Evolutionary conservation across 345 rosid species (phyloP), one percentile per base, ranked within the genome.

Genomic region (Arabidopsis suecica): DNA sequence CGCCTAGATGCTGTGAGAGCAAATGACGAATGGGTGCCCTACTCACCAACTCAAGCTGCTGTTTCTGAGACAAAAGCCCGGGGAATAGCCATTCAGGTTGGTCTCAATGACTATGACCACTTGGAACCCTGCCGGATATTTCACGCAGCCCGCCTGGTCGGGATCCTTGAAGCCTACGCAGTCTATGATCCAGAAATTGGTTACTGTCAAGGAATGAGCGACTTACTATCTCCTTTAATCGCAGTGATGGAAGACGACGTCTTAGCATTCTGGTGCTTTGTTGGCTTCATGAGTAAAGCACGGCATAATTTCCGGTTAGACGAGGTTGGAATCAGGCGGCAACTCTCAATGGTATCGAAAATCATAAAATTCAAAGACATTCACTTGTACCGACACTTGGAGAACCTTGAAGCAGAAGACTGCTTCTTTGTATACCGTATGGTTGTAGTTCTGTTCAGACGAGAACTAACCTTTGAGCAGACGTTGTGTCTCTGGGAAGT

Each of bases 161-260:
- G 89, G 6, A 89, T 94, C 77, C 93, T 94, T 1, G 97, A 94
- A 78, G 98, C 98, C 56, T 94, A 91, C 45, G 93, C 98, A 32
- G 71, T 94, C 14, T 86, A 85, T 8, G 98, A 94, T 82, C 89
- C 89, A 5, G 91, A 87, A 69, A 89, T 87, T 37, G 94, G 94
- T 53, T 89, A 89, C 77, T 94, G 98, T 79, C 98, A 94, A 79
- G 98, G 98, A 69, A 94, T 94, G 98, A 94, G 97, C 7, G 98
- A 94, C 79, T 79, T 94, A 53, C 90, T 94, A 40, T 88, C 96
- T 51, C 98, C 98, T 4, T 67, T 94, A 30, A 72, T 90, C 47
- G 81, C 90, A 4, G 95, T 91, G 78, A 65, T 91, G n/a, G 93
- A 86, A 78, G 93, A 91, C 11, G 95, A 91, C 53, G 74, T 71